Evolutionary conservation across 257 asterid species (phyloP), one percentile per base, ranked within the genome.

Genomic region (Nicotiana tabacum): DNA sequence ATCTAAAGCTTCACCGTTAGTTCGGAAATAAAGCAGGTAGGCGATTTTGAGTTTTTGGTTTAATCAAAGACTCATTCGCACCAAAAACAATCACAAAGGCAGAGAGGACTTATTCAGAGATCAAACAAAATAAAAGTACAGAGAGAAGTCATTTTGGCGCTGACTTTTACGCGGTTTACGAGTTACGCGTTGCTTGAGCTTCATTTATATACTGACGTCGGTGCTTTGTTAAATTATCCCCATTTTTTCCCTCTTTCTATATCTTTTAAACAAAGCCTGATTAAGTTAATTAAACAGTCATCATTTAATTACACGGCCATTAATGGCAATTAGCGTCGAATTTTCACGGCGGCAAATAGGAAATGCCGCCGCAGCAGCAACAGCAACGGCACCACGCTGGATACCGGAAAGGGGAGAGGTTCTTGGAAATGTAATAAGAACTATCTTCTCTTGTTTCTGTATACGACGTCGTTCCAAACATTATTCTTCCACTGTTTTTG

Each of bases 401-500:
- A 60, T 82, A 21, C 81, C 84, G 35, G 33, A 4, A 11, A 77
- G 84, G 16, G 81, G 84, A 15, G 81, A 58, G 51, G 84, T 82
- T 18, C 17, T 70, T 21, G 57, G 43, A 72, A 82, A 82, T 58
- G 81, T 4, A 4, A 0, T 82, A 10, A 82, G 24, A 15, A 58
- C 9, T 24, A 66, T 82, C 5, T 72, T 82, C 13, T 70, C 55
- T 4, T 82, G 84, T 1, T 82, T 39, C 37, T 27, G 46, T 58
- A 12, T 13, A 37, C 70, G 35, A 24, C 35, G 84, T 77, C 84
- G 39, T 15, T 37, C 57, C 4, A 58, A 9, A 15, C 32, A 53
- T 15, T 35, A 53, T 15, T 35, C 80, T 21, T 58, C 81, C 27
- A 27, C 53, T n/a, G 81, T 70, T 64, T 70, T 6, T 70, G 78